Conservation (phyloP, 2,329 filamentous ascomycete species). For the Trichothecium sympodiale region DNA sequence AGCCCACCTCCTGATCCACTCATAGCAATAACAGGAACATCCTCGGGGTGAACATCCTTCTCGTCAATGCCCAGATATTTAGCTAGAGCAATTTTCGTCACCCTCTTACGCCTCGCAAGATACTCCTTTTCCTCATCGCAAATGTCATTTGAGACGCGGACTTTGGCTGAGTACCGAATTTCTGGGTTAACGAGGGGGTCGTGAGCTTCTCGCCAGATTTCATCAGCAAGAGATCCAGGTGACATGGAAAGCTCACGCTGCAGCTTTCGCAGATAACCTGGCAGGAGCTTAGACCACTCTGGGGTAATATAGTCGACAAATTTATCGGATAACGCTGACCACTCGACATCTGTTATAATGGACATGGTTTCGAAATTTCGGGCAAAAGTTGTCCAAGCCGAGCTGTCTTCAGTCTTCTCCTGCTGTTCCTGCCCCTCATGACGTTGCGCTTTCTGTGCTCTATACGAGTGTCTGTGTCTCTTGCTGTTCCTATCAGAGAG, state of each 20-base stretch:
- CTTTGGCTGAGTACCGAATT: constrained; percentile 68
- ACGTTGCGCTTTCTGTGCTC: constrained; percentile 4
- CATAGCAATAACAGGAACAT: constrained; percentile 87
- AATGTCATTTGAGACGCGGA: constrained; percentile 70
- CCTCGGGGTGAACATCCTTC: constrained; percentile 77
- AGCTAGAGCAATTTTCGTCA: constrained; percentile 64
- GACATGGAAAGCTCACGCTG: constrained; percentile 81
- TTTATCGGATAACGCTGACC: constrained; percentile 41
- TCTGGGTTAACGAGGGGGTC: constrained; percentile 79
- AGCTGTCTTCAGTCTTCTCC: constrained; percentile 10
- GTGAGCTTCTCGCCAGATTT: constrained; percentile 87
- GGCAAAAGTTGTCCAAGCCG: constrained; percentile 38
- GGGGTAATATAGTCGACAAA: constrained; percentile 66
- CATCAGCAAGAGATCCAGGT: constrained; percentile 77
- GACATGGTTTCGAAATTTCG: constrained; percentile 42
- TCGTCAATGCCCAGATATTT: constrained; percentile 71
- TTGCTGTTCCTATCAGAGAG: background rate
- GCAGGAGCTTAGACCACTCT: constrained; percentile 69
- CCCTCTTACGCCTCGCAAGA: constrained; percentile 53
- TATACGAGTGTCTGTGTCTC: background rate
- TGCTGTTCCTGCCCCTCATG: constrained; percentile 5
- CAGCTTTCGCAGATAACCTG: constrained; percentile 68
- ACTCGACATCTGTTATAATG: constrained; percentile 41
- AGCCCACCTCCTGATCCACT: constrained; percentile 90
- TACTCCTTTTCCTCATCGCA: constrained; percentile 78